Evolutionary conservation across 352 stramenopile species (phyloP).

Genomic region (Phytophthora macrochlamydospora): DNA sequence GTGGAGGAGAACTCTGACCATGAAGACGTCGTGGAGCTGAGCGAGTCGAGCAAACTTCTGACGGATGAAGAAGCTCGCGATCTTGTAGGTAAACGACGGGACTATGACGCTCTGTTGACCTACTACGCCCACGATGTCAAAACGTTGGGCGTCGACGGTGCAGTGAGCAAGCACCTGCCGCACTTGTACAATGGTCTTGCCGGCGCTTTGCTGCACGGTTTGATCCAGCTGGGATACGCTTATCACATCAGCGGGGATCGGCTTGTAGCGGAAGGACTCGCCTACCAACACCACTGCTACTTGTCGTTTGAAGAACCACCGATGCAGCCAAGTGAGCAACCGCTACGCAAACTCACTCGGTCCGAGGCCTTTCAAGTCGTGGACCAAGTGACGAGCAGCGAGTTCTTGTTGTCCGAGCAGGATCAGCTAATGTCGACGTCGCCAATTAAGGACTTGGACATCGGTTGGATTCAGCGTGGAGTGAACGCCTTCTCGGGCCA

Average conservation of each 20-base stretch:
- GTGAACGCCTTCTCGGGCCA: conserved; percentile 39
- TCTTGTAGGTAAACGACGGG: conserved; percentile 34
- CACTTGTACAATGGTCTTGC: conserved; percentile 34
- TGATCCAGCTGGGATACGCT: conserved; percentile 50
- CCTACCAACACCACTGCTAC: conserved; percentile 43
- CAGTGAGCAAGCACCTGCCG: conserved; percentile 37
- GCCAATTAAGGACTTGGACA: conserved; percentile 33
- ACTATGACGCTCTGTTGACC: conserved; percentile 32
- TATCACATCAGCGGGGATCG: conserved; percentile 43
- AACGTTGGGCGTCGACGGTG: conserved; percentile 29
- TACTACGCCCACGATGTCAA: conserved; percentile 40
- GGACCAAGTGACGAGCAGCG: conserved; percentile 19
- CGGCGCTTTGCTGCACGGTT: conserved; percentile 43
- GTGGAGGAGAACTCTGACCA: conserved; percentile 31
- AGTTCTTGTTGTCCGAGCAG: conserved; percentile 34
- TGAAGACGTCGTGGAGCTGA: conserved; percentile 23
- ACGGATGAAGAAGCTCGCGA: conserved; percentile 21
- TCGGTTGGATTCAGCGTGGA: conserved; percentile 36
- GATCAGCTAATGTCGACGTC: conserved; percentile 19
- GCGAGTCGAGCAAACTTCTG: conserved; percentile 10
- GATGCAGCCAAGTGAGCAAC: conserved; percentile 11
- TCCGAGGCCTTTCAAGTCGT: conserved; percentile 31
- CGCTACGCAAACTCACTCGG: conserved; percentile 21
- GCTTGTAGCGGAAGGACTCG: conserved; percentile 39
- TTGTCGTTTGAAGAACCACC: conserved; percentile 38